These are phyloP conservation scores for Warburgia ugandensis DNA, from an alignment of 164 flowering plant genomes.

Conservation along the genomic window DNA sequence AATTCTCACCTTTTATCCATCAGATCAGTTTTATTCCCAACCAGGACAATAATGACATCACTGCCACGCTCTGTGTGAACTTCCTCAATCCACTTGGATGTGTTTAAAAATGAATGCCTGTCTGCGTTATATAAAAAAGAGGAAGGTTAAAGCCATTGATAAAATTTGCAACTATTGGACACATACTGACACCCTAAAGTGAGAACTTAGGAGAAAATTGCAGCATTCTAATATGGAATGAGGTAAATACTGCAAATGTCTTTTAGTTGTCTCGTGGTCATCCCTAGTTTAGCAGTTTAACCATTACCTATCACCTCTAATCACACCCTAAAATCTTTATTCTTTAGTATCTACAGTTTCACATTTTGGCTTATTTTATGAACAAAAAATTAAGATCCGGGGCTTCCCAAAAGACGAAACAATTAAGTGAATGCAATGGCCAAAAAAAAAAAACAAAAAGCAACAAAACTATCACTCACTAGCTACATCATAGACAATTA, in stretches of 20 bases:
- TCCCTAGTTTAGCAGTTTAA: too few relatives aligned
- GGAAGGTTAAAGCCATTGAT: not conserved
- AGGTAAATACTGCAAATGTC: too few relatives aligned
- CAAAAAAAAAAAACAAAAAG: not conserved
- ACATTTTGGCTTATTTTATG: too few relatives aligned
- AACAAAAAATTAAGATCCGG: too few relatives aligned
- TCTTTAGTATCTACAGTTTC: too few relatives aligned
- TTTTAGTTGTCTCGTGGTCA: too few relatives aligned
- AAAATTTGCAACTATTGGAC: not conserved
- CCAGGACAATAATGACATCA: conserved; percentile 88
- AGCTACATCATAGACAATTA: conserved; percentile 78
- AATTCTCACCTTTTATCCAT: conserved; percentile 93
- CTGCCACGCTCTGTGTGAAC: conserved; percentile 80
- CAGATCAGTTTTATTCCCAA: conserved; percentile 90
- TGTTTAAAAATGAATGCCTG: conserved; percentile 70
- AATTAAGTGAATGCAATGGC: too few relatives aligned
- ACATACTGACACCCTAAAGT: not conserved
- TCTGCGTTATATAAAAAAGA: conserved; percentile 27
- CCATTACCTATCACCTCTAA: too few relatives aligned
- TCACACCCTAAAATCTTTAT: too few relatives aligned
- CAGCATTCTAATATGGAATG: too few relatives aligned
- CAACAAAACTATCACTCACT: conserved; percentile 35
- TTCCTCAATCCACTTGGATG: conserved; percentile 83
- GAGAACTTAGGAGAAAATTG: not conserved
- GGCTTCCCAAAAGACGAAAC: too few relatives aligned